Evolutionary conservation across 2,329 filamentous ascomycete species (phyloP).

Genomic region (Falciphora oryzae): DNA sequence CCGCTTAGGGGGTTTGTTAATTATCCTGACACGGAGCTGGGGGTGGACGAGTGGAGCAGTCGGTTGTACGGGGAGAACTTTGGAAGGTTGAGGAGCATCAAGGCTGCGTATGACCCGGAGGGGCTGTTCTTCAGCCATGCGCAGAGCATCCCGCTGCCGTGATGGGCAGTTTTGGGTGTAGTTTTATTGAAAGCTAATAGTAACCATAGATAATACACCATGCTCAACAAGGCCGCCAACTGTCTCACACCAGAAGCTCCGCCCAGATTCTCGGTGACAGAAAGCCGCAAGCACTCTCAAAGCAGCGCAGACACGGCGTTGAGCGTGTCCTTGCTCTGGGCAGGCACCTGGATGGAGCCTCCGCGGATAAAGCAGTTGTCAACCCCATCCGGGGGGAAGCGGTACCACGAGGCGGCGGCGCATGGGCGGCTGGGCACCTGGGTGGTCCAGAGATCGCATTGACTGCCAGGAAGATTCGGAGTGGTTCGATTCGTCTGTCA

Average conservation of each 20-base stretch:
- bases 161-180: background rate
- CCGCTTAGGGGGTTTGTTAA: slow-evolving; percentile 1
- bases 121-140: background rate
- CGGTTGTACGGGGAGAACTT: slow-evolving; percentile 3
- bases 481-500: no score
- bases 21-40: slow-evolving; percentile 1
- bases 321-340: background rate
- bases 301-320: background rate
- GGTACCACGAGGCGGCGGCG: background rate
- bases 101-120: background rate
- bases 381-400: background rate
- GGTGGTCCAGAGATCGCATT: background rate
- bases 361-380: background rate
- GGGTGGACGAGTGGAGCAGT: background rate
- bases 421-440: background rate
- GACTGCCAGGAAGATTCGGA: background rate
- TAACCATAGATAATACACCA: no score
- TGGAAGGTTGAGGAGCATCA: background rate
- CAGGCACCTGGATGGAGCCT: no score
- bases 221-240: no score
- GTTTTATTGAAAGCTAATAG: no score
- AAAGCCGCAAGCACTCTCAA: background rate
- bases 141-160: slow-evolving; percentile 1
- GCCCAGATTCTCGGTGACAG: no score
- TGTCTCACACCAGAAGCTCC: no score